Evolutionary conservation across 2,329 filamentous ascomycete genomes (phyloP).

Genomic region (Calonectria honghensis): DNA sequence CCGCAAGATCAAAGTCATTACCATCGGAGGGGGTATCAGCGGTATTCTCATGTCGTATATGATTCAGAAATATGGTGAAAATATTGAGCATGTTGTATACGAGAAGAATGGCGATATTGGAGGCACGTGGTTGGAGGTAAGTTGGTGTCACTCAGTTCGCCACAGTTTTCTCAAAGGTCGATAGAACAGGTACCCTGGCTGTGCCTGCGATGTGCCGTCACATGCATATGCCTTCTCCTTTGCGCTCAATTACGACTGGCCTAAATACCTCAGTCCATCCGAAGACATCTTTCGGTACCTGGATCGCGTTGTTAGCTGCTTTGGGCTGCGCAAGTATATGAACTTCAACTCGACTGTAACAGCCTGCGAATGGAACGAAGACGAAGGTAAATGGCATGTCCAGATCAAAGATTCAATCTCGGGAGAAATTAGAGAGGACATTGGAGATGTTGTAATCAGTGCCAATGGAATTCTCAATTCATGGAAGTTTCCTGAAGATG

Average conservation of each 20-base stretch:
- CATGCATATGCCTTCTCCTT: conserved; percentile 33
- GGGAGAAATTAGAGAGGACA: background rate
- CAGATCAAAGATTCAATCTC: conserved; percentile 8
- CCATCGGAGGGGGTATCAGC: conserved; percentile 26
- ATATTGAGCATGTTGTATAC: conserved; percentile 29
- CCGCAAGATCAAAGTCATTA: conserved; percentile 31
- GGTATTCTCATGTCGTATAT: conserved; percentile 27
- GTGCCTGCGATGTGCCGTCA: conserved; percentile 30
- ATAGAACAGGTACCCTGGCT: conserved; percentile 35
- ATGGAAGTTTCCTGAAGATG: conserved; percentile 29
- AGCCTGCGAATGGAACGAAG: conserved; percentile 24
- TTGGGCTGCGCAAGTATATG: conserved; percentile 33
- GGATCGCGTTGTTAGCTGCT: conserved; percentile 19
- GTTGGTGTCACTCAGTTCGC: background rate
- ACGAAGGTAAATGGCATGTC: conserved; percentile 18
- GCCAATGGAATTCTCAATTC: conserved; percentile 29
- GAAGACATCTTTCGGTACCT: conserved; percentile 34
- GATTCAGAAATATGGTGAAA: conserved; percentile 24
- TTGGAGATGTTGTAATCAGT: conserved; percentile 17
- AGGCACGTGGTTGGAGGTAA: conserved; percentile 33
- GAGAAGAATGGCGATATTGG: conserved; percentile 36
- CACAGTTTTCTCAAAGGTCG: background rate
- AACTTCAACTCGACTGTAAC: conserved; percentile 26
- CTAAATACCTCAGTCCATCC: conserved; percentile 26
- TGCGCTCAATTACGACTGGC: conserved; percentile 30